phyloP scores from a whole-genome alignment of 345 rosid species.

The Populus ilicifolia region DNA sequence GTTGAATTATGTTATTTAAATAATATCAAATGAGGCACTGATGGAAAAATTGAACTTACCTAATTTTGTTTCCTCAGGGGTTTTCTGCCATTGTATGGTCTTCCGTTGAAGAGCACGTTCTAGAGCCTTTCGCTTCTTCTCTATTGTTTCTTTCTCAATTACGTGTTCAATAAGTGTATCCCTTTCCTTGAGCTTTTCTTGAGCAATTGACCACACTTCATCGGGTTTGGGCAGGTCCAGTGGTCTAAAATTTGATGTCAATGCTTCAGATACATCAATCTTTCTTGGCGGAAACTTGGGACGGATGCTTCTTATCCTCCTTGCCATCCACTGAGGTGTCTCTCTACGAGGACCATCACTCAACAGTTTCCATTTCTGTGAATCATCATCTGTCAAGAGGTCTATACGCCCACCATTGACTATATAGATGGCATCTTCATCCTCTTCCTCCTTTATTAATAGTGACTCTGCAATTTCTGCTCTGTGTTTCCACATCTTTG shows the following conservation, averaged over 20 bases:
- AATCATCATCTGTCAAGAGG: conserved; percentile 42
- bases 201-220: conserved; percentile 48
- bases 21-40: not conserved
- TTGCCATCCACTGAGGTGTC: conserved; percentile 48
- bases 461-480: conserved; percentile 40
- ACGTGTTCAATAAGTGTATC: conserved; percentile 41
- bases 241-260: conserved; percentile 19
- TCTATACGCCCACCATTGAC: conserved; percentile 49
- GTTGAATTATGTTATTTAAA: not conserved
- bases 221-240: conserved; percentile 36
- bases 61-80: conserved; percentile 28
- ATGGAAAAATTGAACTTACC: conserved; percentile 22
- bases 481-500: conserved; percentile 38
- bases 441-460: conserved; percentile 26
- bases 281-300: conserved; percentile 48
- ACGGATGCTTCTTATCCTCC: conserved; percentile 33
- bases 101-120: conserved; percentile 34
- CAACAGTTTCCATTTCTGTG: conserved; percentile 45
- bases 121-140: conserved; percentile 40
- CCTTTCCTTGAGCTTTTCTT: conserved; percentile 41
- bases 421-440: conserved; percentile 27
- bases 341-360: conserved; percentile 49
- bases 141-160: conserved; percentile 42
- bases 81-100: conserved; percentile 33
- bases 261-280: conserved; percentile 27